Evolutionary conservation across 208 protist species (phyloP), one percentile per base, ranked within the genome.

Genomic region (Wallacemonas sp.): DNA sequence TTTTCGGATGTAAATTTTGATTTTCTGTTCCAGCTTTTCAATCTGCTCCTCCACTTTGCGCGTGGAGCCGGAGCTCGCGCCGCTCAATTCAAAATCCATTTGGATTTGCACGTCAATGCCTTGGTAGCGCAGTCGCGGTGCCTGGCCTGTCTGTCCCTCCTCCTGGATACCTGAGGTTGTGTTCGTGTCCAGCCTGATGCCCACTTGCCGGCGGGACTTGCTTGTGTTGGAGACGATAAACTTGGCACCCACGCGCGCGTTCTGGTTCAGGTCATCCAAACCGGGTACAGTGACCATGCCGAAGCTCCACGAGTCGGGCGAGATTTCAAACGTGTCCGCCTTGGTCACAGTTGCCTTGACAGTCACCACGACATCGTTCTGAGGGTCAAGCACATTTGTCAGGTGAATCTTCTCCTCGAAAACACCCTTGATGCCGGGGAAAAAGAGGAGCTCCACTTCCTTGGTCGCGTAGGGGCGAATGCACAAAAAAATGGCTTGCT

Each of bases 1-100:
- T 36, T 95, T 95, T 20, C 90, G 79, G 28, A 78, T 63, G 49
- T 95, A 92, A 52, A 95, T 95, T 50, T 92, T 91, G 22, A 95
- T 46, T 64, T 95, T 95, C 54, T 95, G 90, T 67, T 95, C 85
- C 22, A 95, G 77, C 63, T 93, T 92, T 61, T 95, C 90, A 57
- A 95, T 92, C 67, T 93, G 77, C 68, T 95, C 87, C 57, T 93
- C 90, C 55, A 95, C 68, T 65, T 92, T 93, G 2, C 87, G 70
- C 32, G 81, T 82, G 10, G 82, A 91, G 28, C 77, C 79, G 3
- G 87, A 84, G 50, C 70, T 81, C 0, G 82, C 64, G 2, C 81
- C 81, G 50, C 76, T 77, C 54, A 86, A 69, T 55, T 88, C 77
- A 69, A 92, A 87, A 28, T 93, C 85, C 12, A 95, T 65, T 41